Evolutionary conservation across 768 basidiomycete genomes (phyloP), one percentile per base, ranked within the genome.

Genomic region (Lyophyllum semitale): DNA sequence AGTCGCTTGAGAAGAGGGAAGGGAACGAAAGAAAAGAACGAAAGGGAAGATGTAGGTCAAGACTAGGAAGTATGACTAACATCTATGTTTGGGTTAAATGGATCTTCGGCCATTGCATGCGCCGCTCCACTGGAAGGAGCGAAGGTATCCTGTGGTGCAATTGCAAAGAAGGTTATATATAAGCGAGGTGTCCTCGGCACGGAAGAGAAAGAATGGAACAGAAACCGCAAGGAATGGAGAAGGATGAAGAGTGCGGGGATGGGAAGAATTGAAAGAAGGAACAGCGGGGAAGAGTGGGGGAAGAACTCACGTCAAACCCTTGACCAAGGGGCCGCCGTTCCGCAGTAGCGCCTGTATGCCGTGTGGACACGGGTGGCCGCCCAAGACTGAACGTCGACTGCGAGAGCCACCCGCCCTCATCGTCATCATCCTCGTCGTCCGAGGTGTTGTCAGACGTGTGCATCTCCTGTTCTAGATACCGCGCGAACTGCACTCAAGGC

Each of bases 331-430:
- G 78, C 55, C 80, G 76, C 52, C 79, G 72, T 53, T 80, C 78
- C 18, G 63, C 61, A 51, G 63, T 75, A 15, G 58, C 61, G 43
- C 63, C 70, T 53, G 74, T 73, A 59, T 77, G 76, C 53, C 80
- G 74, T 48, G 78, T 70, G 22, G 81, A 72, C 17, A 80, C 73
- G 3, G 83, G 79, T 17, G 79, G 76, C 48, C 75, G 73, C 22
- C 76, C 73, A 8, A 87, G 69, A 25, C 81, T 80, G 59, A 91
- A 91, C n/a, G 78, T 84, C 8, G 89, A 91, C 41, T 89, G 87
- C 3, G 89, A 78, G 23, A 93, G 69, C 92, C 91, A 93, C 0
- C 90, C 90, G 4, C 83, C 83, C 12, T 90, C 89, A 17, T 90
- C 88, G 17, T 91, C 89, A 15, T 90, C 89, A 46, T 89, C 89